Evolutionary conservation across 2,329 filamentous ascomycete genomes (phyloP).

Genomic region (Epichloe coenophiala): DNA sequence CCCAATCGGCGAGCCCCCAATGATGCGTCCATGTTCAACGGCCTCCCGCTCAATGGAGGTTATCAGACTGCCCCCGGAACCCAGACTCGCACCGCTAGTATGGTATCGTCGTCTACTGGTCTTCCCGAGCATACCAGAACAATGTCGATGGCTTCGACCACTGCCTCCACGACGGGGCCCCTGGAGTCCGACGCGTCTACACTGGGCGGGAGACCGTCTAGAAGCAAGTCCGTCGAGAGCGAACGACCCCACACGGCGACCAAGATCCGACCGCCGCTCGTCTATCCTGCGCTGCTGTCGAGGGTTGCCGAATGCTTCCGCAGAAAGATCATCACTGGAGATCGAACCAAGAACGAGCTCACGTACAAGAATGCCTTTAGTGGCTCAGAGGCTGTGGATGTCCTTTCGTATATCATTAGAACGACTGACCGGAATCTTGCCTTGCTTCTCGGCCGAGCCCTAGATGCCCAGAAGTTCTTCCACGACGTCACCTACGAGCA

Average conservation of each 20-base stretch:
- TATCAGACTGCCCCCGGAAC: slow-evolving; percentile 35
- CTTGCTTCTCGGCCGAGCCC: slow-evolving; percentile 72
- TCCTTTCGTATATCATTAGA: slow-evolving; percentile 92
- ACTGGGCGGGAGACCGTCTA: slow-evolving; percentile 43
- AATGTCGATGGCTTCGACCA: slow-evolving; percentile 87
- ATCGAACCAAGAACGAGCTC: slow-evolving; percentile 90
- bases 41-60: slow-evolving; percentile 22
- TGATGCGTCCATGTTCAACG: slow-evolving; percentile 25
- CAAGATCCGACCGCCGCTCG: slow-evolving; percentile 63
- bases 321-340: slow-evolving; percentile 71
- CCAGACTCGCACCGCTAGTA: slow-evolving; percentile 47
- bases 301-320: slow-evolving; percentile 85
- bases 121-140: slow-evolving; percentile 43
- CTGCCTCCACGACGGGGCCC: slow-evolving; percentile 55
- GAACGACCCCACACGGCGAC: slow-evolving; percentile 41
- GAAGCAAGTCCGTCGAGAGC: slow-evolving; percentile 40
- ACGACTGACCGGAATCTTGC: slow-evolving; percentile 93
- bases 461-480: slow-evolving; percentile 98
- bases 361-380: slow-evolving; percentile 97
- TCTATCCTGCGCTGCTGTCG: slow-evolving; percentile 90
- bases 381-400: slow-evolving; percentile 86
- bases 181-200: slow-evolving; percentile 38
- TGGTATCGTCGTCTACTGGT: slow-evolving; percentile 43
- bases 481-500: slow-evolving; percentile 99
- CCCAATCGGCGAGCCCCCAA: slow-evolving; percentile 48